Base-by-base conservation (phyloP, 1,284 basidiomycete species). In the Bondarzewia mesenterica region DNA sequence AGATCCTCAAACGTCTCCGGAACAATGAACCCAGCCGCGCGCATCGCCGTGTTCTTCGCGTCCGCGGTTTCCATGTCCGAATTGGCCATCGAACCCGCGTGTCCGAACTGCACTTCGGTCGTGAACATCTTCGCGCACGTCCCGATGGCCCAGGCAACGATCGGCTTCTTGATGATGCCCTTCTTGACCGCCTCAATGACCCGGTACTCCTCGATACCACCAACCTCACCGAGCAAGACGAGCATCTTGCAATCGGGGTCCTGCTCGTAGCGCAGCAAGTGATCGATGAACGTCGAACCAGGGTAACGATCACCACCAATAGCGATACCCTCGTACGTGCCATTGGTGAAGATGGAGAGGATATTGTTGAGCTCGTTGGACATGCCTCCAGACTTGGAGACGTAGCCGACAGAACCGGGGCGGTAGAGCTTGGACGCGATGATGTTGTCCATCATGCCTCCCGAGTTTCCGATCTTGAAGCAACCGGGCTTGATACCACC, bases 361-460 rank as follows among this genome's bases (percentile, higher is more conserved):
- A 99, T 99, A 78, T 98, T 99, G 89, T 99, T 98, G 60, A 99
- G 78, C 73, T 99, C 96, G 77, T 99, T 99, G 60, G 95, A 99
- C 96, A 99, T 99, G 69, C 96, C 95, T 59, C 95, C 95, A 12
- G 95, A 98, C 77, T 99, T 99, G 71, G 93, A 97, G 66, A 99
- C 95, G 72, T 98, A 98, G 63, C 93, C 95, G 60, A 99, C 91
- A 20, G 93, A 94, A 53, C 95, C 96, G 42, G 94, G 74, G 62
- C 94, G 92, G 83, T 98, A 99, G 56, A 99, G 89, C 79, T 98
- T 99, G 57, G 93, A 97, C 14, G 94, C 75, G 61, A 98, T 93
- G 73, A 98, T 95, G 78, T 98, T 99, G 78, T 99, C 96, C 93
- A 98, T 98, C 95, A 98, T 98, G 66, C 90, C 94, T 77, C 95